phyloP scores from a whole-genome alignment of 1,284 basidiomycete genomes.

The Rhodotorula sp. region DNA sequence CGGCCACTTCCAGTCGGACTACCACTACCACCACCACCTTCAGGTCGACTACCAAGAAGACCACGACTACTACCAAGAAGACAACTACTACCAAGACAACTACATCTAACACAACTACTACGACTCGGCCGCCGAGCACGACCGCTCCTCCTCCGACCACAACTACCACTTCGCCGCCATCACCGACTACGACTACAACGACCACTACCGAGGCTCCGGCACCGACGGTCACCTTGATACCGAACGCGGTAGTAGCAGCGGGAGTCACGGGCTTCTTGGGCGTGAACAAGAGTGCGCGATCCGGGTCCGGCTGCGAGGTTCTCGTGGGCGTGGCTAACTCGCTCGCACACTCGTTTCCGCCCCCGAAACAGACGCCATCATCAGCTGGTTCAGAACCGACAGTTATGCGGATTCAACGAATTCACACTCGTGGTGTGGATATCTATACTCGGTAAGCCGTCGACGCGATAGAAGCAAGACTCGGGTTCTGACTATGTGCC shows the following conservation, averaged over 20 bases:
- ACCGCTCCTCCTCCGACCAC: not conserved
- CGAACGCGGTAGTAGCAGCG: not conserved
- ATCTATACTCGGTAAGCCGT: too few species aligned
- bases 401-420: constrained; percentile 30
- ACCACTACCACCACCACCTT: not conserved
- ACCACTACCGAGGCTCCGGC: not conserved
- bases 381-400: constrained; percentile 32
- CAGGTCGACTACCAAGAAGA: not conserved
- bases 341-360: not conserved
- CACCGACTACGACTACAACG: not conserved
- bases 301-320: not conserved
- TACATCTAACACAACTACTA: not conserved
- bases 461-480: too few species aligned
- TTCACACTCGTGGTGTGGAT: constrained; percentile 35
- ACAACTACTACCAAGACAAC: not conserved
- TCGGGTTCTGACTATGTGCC: too few species aligned
- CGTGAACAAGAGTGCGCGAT: constrained; percentile 5
- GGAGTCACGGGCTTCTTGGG: constrained; percentile 19
- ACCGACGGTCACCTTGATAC: not conserved
- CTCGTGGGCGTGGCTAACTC: not conserved
- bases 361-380: constrained; percentile 8
- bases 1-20: not conserved
- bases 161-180: not conserved
- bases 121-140: not conserved
- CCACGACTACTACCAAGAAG: not conserved